A percentile compares a stretch with the other conserved stretches of the same genome.
Conservation (phyloP, 2,329 filamentous ascomycete species). For the Zymoseptoria ardabiliae region DNA sequence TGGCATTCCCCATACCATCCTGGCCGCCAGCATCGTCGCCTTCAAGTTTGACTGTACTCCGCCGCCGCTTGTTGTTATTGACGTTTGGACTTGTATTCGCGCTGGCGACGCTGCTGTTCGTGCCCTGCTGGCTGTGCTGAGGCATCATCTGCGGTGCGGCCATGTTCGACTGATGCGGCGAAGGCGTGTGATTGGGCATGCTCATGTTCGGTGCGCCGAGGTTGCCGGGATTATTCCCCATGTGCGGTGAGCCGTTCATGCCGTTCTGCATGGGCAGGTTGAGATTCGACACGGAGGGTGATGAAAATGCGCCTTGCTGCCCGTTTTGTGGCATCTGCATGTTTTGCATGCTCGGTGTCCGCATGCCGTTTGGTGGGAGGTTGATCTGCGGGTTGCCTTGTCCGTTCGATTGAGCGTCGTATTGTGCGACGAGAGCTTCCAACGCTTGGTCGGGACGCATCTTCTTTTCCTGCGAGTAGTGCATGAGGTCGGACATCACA, state of each 20-base stretch:
- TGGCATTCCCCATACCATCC: constrained; percentile 33
- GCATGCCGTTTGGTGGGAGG: constrained; percentile 36
- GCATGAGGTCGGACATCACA: constrained; percentile 55
- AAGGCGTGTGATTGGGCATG: constrained; percentile 36
- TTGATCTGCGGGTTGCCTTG: constrained; percentile 38
- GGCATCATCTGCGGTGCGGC: constrained; percentile 47
- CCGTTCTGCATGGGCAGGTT: constrained; percentile 45
- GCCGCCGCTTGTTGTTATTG: constrained; percentile 54
- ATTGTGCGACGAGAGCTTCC: constrained; percentile 43
- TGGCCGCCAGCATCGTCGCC: constrained; percentile 42
- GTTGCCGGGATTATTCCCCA: constrained; percentile 29
- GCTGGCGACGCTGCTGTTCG: constrained; percentile 49
- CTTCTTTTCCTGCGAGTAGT: constrained; percentile 47
- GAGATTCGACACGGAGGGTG: constrained; percentile 50
- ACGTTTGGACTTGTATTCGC: constrained; percentile 53
- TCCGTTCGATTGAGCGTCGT: constrained; percentile 29
- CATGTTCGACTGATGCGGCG: constrained; percentile 39
- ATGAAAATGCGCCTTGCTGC: constrained; percentile 40
- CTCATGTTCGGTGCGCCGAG: constrained; percentile 16
- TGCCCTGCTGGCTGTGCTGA: constrained; percentile 50
- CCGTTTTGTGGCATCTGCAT: constrained; percentile 27
- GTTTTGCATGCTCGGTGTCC: constrained; percentile 29
- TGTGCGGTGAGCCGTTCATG: constrained; percentile 46
- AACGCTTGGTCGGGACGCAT: constrained; percentile 50
- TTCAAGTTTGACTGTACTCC: constrained; percentile 54